Evolutionary conservation across 305 asterid genomes (phyloP).

Genomic region (Fraxinus velutina): DNA sequence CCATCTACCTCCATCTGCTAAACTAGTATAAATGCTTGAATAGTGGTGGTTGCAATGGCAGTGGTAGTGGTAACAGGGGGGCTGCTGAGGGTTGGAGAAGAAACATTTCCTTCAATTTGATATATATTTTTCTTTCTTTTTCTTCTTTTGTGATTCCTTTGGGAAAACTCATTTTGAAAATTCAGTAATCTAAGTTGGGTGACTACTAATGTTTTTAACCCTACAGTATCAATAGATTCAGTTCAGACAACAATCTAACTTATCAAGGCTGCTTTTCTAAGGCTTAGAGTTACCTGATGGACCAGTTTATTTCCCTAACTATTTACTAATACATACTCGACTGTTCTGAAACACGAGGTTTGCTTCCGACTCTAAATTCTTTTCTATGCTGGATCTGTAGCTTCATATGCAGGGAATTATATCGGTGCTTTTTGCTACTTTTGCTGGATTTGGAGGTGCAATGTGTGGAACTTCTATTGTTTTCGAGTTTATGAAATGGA

Average conservation of each 20-base stretch:
- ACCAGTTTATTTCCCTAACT: background rate
- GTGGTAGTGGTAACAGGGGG: background rate
- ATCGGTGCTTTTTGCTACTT: constrained; percentile 76
- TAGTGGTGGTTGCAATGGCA: background rate
- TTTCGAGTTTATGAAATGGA: constrained; percentile 69
- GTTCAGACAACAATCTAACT: background rate
- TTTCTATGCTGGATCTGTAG: constrained; percentile 35
- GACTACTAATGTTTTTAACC: background rate
- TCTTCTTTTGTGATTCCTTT: background rate
- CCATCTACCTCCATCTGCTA: background rate
- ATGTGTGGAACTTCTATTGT: constrained; percentile 84
- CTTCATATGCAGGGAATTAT: constrained; percentile 75
- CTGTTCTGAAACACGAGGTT: background rate
- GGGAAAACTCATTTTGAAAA: background rate
- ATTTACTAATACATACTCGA: background rate
- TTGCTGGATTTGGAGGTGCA: constrained; percentile 88
- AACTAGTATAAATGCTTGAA: background rate
- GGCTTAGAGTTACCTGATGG: background rate
- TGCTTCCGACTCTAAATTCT: constrained; percentile 19
- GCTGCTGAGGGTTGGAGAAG: background rate
- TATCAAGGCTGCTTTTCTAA: background rate
- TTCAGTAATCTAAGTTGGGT: background rate
- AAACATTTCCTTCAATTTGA: background rate
- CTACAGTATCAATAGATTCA: background rate
- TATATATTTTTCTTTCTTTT: background rate